Conservation (phyloP, 164 flowering plant genomes). For the Tinospora cordifolia region DNA sequence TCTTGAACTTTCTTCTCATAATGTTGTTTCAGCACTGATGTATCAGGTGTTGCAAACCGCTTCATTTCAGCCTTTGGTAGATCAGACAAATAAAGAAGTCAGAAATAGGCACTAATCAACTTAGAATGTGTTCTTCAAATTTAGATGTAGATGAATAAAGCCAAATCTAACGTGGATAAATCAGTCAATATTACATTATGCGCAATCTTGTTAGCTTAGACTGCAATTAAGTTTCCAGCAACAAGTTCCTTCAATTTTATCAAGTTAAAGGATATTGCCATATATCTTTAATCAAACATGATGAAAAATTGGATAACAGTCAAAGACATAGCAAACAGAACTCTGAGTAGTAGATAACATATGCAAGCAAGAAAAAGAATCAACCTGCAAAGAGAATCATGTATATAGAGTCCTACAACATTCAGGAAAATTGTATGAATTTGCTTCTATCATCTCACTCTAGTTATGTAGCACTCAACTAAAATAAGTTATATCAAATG, state of each 20-base stretch:
- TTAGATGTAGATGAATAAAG: not conserved
- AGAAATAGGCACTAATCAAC: not conserved
- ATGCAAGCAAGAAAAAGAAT: not conserved
- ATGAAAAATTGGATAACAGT: too few relatives aligned
- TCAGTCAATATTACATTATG: too few relatives aligned
- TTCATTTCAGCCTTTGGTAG: conserved; percentile 90
- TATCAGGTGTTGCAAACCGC: conserved; percentile 50
- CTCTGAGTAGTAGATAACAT: not conserved
- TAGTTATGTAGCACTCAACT: too few relatives aligned
- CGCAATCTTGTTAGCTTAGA: too few relatives aligned
- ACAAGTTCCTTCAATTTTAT: too few relatives aligned
- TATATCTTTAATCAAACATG: not conserved
- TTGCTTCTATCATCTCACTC: not conserved
- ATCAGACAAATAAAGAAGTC: conserved; percentile 9
- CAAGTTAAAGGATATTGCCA: too few relatives aligned
- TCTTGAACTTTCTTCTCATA: conserved; percentile 92
- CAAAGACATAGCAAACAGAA: not conserved
- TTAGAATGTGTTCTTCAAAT: too few relatives aligned
- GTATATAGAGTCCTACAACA: too few relatives aligned
- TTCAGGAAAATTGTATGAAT: not conserved
- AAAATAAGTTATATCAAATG: not conserved
- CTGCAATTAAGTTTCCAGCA: too few relatives aligned
- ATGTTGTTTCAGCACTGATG: conserved; percentile 80
- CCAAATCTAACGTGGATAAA: not conserved
- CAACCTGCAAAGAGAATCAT: not conserved